Evolutionary conservation across 208 protist genomes (phyloP), one percentile per base, ranked within the genome.

Genomic region (Wallacemonas sp.): DNA sequence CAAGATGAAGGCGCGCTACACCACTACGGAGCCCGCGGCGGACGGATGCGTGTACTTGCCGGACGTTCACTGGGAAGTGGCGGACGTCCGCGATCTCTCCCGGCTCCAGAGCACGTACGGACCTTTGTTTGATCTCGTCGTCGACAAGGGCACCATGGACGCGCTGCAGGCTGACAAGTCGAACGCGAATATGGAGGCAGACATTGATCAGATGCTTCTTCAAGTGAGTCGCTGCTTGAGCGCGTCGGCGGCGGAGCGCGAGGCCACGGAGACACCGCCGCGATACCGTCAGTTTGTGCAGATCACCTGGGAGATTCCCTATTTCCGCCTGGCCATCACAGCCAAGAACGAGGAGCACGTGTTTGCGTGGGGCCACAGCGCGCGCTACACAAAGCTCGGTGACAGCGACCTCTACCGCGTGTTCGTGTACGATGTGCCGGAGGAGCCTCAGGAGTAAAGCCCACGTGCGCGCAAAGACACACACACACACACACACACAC

Each of bases 131-230:
- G 90, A 95, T 45, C 64, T 85, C 14, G 73, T 95, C 18, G 55
- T 95, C 25, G 90, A 95, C 49, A 95, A 92, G 75, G 87, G 84
- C 20, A 93, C 85, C 59, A 93, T 95, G 90, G 90, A 95, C 62
- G 85, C 87, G 2, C 61, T 95, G 48, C 85, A 95, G 65, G 79
- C 85, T 3, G 82, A 84, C 61, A 86, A 87, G 25, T 45, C 59
- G 0, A 80, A 72, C 32, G 46, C 68, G 0, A 61, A 49, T n/a
- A 81, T 79, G 70, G 72, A 86, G 5, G 78, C 77, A 5, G 78
- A 93, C 54, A 76, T 95, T 42, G 69, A 72, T n/a, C 52, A 46
- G 11, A 93, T 95, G 89, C 76, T 95, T 7, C 39, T 33, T 18
- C 76, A 92, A 33, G 85, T 91, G 12, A 87, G 77, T 67, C 54